Evolutionary conservation across 2,329 filamentous ascomycete species (phyloP).

Genomic region (Colletotrichum trifolii): DNA sequence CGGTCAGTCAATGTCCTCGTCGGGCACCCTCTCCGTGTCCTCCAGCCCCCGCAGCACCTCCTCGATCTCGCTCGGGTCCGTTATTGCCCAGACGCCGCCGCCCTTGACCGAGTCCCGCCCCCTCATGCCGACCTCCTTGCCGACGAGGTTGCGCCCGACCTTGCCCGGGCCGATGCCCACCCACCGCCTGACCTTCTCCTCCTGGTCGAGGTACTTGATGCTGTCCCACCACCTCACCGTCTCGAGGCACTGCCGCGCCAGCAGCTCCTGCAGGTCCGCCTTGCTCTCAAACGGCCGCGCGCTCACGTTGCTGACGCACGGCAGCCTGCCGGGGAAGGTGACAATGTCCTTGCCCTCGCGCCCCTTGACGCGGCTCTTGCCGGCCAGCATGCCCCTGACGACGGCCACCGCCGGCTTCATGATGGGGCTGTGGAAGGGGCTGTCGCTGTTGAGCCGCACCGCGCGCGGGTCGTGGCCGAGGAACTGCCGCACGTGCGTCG

Average conservation of each 20-base stretch:
- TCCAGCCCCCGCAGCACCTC: constrained; percentile 73
- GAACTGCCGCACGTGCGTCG: constrained; percentile 89
- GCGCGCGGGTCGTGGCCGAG: constrained; percentile 90
- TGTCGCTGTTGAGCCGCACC: constrained; percentile 86
- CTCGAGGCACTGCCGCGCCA: constrained; percentile 87
- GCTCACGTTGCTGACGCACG: constrained; percentile 88
- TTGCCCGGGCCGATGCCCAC: constrained; percentile 94
- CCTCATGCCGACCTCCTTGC: constrained; percentile 92
- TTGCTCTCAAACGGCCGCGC: constrained; percentile 80
- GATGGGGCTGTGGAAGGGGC: constrained; percentile 90
- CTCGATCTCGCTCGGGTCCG: constrained; percentile 80
- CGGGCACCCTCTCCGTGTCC: constrained; percentile 67
- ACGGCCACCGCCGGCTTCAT: constrained; percentile 86
- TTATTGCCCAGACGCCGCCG: constrained; percentile 93
- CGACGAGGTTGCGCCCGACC: constrained; percentile 91
- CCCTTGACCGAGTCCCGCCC: constrained; percentile 83
- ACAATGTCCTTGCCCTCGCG: constrained; percentile 72
- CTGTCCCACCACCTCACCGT: constrained; percentile 96
- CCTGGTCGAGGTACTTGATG: constrained; percentile 87
- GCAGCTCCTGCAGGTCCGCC: constrained; percentile 79
- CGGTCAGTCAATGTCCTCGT: constrained; percentile 56
- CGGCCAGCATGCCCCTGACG: constrained; percentile 76
- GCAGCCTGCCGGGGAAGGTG: constrained; percentile 78
- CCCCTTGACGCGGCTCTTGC: constrained; percentile 64
- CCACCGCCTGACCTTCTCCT: constrained; percentile 84